These are phyloP conservation scores for Phellinidium pouzarii DNA, from an alignment of 1,284 basidiomycete species.

Conservation along the genomic window DNA sequence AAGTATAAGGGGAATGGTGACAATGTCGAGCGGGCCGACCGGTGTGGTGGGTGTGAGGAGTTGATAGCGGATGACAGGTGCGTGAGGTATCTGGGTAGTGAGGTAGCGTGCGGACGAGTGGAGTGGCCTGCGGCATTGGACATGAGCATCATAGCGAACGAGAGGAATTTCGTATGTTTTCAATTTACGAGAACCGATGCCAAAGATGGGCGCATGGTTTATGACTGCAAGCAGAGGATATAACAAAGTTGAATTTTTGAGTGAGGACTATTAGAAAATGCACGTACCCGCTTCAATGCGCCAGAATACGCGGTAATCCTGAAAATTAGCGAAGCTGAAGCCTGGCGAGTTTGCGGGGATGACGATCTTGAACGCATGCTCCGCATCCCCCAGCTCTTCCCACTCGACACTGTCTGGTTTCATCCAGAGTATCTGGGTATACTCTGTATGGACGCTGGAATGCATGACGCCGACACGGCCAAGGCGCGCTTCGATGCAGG, in stretches of 20 bases:
- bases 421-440: slow-evolving; percentile 58
- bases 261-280: slow-evolving; percentile 16
- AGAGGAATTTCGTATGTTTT: slow-evolving; percentile 64
- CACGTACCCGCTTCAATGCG: slow-evolving; percentile 70
- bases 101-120: slow-evolving; percentile 27
- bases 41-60: slow-evolving; percentile 32
- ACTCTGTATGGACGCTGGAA: slow-evolving; percentile 61
- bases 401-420: slow-evolving; percentile 51
- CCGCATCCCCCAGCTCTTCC: slow-evolving; percentile 53
- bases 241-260: neutral
- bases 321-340: slow-evolving; percentile 63
- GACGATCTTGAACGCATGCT: slow-evolving; percentile 63
- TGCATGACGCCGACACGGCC: slow-evolving; percentile 49
- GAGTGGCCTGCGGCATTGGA: slow-evolving; percentile 28
- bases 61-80: slow-evolving; percentile 32
- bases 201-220: slow-evolving; percentile 54
- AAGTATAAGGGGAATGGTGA: slow-evolving; percentile 32
- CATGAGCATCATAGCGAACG: slow-evolving; percentile 54
- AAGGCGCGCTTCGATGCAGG: slow-evolving; percentile 72
- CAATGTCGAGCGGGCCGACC: slow-evolving; percentile 34
- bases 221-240: slow-evolving; percentile 39
- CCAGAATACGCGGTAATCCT: slow-evolving; percentile 76
- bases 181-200: slow-evolving; percentile 58
- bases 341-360: slow-evolving; percentile 59
- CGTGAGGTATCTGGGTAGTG: slow-evolving; percentile 29